phyloP scores from a whole-genome alignment of 2,329 filamentous ascomycete genomes.

The Pseudogymnoascus sp. region DNA sequence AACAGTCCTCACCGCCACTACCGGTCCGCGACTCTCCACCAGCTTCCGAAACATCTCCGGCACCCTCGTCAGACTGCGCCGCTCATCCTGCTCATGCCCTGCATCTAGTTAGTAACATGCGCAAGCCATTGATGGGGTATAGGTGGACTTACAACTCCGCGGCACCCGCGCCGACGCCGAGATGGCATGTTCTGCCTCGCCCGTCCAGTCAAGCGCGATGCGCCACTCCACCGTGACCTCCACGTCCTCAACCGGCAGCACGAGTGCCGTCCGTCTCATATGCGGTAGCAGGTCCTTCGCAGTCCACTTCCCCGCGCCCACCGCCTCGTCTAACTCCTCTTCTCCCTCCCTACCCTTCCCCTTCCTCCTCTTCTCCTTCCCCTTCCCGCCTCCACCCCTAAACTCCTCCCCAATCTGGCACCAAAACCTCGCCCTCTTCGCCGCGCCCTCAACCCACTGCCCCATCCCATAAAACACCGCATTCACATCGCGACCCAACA shows the following conservation, averaged over 20 bases:
- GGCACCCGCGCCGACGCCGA: slow-evolving; percentile 48
- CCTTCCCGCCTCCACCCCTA: slow-evolving; percentile 18
- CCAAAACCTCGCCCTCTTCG: slow-evolving; percentile 42
- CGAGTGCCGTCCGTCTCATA: slow-evolving; percentile 40
- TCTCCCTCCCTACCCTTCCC: slow-evolving; percentile 14
- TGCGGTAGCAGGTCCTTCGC: slow-evolving; percentile 43
- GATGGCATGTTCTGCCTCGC: slow-evolving; percentile 55
- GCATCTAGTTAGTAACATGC: slow-evolving; percentile 5
- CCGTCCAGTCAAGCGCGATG: slow-evolving; percentile 63
- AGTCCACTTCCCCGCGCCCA: slow-evolving; percentile 21
- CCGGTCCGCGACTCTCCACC: slow-evolving; percentile 45
- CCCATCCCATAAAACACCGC: slow-evolving; percentile 58
- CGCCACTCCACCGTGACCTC: slow-evolving; percentile 48
- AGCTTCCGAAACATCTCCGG: slow-evolving; percentile 52
- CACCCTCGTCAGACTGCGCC: slow-evolving; percentile 47
- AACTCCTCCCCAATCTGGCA: neutral
- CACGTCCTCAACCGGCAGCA: slow-evolving; percentile 26
- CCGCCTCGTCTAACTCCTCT: slow-evolving; percentile 13
- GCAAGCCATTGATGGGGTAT: neutral
- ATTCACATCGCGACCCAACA: slow-evolving; percentile 46
- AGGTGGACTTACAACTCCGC: slow-evolving; percentile 48
- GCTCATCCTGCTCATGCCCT: slow-evolving; percentile 54
- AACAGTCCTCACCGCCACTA: slow-evolving; percentile 50
- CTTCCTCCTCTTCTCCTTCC: slow-evolving; percentile 23
- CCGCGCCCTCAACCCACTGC: slow-evolving; percentile 56